Conservation (phyloP, 2,329 filamentous ascomycete genomes). For the Fusarium concolor region DNA sequence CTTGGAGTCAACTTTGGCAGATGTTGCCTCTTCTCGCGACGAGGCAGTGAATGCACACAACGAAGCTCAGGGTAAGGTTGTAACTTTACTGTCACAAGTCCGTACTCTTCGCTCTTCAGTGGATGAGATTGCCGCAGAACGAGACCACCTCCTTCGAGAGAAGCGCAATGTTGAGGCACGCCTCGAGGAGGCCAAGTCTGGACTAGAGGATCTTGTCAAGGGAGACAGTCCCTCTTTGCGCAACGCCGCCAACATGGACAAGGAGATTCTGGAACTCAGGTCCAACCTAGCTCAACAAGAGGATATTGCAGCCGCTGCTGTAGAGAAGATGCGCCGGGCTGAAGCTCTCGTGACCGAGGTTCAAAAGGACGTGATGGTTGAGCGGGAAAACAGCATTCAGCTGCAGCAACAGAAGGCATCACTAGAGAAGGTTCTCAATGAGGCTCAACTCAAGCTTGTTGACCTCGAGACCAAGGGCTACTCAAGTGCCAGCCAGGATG, state of each 20-base stretch:
- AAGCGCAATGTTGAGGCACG: slow-evolving; percentile 90
- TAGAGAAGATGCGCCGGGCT: slow-evolving; percentile 96
- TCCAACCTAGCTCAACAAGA: slow-evolving; percentile 90
- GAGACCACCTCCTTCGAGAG: slow-evolving; percentile 85
- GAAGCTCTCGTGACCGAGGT: slow-evolving; percentile 89
- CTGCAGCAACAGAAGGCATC: slow-evolving; percentile 90
- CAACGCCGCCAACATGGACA: slow-evolving; percentile 88
- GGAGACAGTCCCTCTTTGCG: slow-evolving; percentile 89
- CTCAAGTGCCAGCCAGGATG: slow-evolving; percentile 92
- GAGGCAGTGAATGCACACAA: slow-evolving; percentile 94
- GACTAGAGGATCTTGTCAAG: slow-evolving; percentile 86
- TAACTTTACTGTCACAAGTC: slow-evolving; percentile 89
- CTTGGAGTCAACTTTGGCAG: slow-evolving; percentile 87
- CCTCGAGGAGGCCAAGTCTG: slow-evolving; percentile 86
- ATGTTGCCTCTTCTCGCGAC: slow-evolving; percentile 90
- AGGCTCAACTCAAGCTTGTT: slow-evolving; percentile 88
- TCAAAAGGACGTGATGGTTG: slow-evolving; percentile 89
- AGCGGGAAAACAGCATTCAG: slow-evolving; percentile 83
- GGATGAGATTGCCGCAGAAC: slow-evolving; percentile 87
- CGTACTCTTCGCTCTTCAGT: slow-evolving; percentile 83
- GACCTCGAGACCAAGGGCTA: slow-evolving; percentile 98
- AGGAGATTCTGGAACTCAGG: slow-evolving; percentile 89
- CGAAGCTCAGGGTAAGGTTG: slow-evolving; percentile 93
- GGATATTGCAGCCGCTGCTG: slow-evolving; percentile 88
- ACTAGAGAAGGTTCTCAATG: slow-evolving; percentile 90